phyloP scores from a whole-genome alignment of 345 rosid genomes.

The Atalantia buxifolia region DNA sequence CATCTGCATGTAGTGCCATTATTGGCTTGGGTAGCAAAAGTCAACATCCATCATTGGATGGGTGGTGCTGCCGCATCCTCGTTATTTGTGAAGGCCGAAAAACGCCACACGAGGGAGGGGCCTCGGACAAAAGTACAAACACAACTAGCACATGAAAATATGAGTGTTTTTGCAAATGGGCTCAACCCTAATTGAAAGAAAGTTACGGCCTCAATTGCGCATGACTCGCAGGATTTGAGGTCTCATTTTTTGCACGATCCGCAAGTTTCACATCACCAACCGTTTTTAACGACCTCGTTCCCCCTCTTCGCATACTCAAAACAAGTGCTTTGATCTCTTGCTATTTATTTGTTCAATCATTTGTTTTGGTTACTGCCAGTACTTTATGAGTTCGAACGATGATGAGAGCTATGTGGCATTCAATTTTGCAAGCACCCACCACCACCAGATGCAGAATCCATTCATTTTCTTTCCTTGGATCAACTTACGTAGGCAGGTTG shows the following conservation, averaged over 20 bases:
- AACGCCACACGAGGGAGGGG: no score
- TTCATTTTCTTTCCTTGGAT: background rate
- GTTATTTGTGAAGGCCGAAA: background rate
- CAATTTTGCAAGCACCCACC: background rate
- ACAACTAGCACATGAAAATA: no score
- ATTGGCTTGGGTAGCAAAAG: slow-evolving; percentile 8
- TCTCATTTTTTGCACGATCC: background rate
- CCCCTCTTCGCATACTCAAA: background rate
- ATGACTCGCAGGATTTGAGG: background rate
- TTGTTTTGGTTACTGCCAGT: background rate
- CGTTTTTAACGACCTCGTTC: background rate
- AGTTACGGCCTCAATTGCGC: background rate
- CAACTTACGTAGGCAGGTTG: background rate
- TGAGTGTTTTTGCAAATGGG: background rate
- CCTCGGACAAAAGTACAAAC: no score
- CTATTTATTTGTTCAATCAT: background rate
- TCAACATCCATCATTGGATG: slow-evolving; percentile 23
- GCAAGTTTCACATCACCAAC: background rate
- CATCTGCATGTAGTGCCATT: background rate
- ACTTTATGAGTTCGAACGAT: background rate
- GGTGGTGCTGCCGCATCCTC: slow-evolving; percentile 10
- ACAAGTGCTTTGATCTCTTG: no score
- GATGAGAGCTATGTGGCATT: background rate
- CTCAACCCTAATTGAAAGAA: background rate
- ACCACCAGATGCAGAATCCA: slow-evolving; percentile 11